These are phyloP conservation scores for Penicillium bialowiezense DNA, from an alignment of 495 filamentous ascomycete genomes.

Conservation along the genomic window DNA sequence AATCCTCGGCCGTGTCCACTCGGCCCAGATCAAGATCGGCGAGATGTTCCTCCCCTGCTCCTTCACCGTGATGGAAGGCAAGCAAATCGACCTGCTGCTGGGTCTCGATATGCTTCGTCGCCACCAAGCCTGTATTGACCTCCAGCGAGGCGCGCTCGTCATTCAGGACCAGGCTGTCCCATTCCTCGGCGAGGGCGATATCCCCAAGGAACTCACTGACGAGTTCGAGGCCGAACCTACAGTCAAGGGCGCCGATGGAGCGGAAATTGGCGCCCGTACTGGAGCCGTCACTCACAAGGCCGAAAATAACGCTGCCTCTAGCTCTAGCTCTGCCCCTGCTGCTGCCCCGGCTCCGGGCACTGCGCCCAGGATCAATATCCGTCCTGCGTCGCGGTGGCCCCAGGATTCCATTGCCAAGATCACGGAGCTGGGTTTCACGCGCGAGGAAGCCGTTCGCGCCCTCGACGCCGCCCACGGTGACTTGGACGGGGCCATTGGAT, in stretches of 20 bases:
- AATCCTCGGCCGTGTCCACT: conserved; percentile 92
- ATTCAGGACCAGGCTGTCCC: conserved; percentile 85
- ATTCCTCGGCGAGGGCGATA: conserved; percentile 90
- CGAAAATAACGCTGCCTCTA: conserved; percentile 13
- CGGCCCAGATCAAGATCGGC: conserved; percentile 90
- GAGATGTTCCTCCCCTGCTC: conserved; percentile 82
- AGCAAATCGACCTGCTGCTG: conserved; percentile 90
- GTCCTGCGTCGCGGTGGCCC: conserved; percentile 39
- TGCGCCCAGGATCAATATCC: conserved; percentile 30
- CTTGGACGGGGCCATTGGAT: conserved; percentile 78
- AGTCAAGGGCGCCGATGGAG: conserved; percentile 81
- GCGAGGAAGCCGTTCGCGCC: conserved; percentile 73
- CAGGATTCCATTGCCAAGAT: conserved; percentile 57
- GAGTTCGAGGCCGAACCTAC: conserved; percentile 75
- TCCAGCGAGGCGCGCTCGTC: conserved; percentile 71
- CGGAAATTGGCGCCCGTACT: conserved; percentile 78
- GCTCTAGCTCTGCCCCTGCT: background rate
- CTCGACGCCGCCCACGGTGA: conserved; percentile 81
- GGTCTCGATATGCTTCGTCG: conserved; percentile 95
- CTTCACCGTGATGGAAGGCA: conserved; percentile 99
- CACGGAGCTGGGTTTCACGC: conserved; percentile 73
- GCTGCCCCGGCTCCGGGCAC: conserved; percentile 18
- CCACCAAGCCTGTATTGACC: conserved; percentile 89
- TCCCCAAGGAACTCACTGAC: conserved; percentile 72
- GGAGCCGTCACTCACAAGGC: conserved; percentile 72